Percentiles rank a stretch among this genome's conserved stretches.
phyloP scores from a whole-genome alignment of 2,329 filamentous ascomycete genomes.

The Fusarium humuli region DNA sequence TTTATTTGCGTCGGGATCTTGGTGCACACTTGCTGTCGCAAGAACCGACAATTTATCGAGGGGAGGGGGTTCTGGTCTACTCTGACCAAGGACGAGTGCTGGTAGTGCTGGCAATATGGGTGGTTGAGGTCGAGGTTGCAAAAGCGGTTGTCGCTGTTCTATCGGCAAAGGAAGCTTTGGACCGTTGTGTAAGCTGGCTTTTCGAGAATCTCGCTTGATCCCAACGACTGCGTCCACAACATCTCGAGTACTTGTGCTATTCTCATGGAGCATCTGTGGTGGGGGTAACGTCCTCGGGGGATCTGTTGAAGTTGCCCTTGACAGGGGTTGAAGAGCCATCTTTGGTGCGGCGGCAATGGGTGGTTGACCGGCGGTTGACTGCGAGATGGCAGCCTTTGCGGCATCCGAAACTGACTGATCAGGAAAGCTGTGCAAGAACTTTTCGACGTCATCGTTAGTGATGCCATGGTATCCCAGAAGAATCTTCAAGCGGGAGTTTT shows the following conservation, averaged over 20 bases:
- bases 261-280: constrained; percentile 33
- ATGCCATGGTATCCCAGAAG: constrained; percentile 58
- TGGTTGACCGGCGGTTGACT: constrained; percentile 21
- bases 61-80: constrained; percentile 36
- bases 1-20: constrained; percentile 43
- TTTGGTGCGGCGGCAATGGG: constrained; percentile 26
- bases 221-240: constrained; percentile 46
- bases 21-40: constrained; percentile 52
- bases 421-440: constrained; percentile 54
- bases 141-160: constrained; percentile 38
- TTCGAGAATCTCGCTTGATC: constrained; percentile 42
- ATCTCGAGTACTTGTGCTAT: constrained; percentile 40
- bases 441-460: constrained; percentile 53
- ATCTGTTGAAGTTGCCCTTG: constrained; percentile 38
- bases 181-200: constrained; percentile 6
- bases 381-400: constrained; percentile 43
- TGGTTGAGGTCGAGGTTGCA: constrained; percentile 40
- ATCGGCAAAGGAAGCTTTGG: constrained; percentile 25
- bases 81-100: constrained; percentile 44
- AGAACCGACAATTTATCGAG: constrained; percentile 55
- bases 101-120: constrained; percentile 35
- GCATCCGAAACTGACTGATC: constrained; percentile 49
- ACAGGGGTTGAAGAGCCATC: constrained; percentile 37
- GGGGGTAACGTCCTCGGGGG: constrained; percentile 23
- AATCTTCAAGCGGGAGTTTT: constrained; percentile 60